phyloP scores from a whole-genome alignment of 1,139 yeast species.

The Blastobotrys illinoisensis region DNA sequence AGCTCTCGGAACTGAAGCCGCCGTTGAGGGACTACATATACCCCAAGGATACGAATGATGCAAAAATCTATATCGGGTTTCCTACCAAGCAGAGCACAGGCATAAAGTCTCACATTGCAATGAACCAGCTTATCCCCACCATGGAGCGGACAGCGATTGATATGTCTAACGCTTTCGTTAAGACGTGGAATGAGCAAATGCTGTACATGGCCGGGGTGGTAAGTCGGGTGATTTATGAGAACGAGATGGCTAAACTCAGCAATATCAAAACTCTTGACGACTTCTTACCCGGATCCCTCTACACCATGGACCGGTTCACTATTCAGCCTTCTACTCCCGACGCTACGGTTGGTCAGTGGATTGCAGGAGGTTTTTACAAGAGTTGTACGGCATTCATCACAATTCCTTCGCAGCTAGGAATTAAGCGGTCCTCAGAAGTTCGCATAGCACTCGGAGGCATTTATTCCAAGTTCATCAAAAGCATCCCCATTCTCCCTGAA shows the following conservation, averaged over 20 bases:
- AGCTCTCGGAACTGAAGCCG: conserved; percentile 29
- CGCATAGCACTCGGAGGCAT: conserved; percentile 25
- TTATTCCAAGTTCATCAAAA: conserved; percentile 27
- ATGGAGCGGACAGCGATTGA: conserved; percentile 42
- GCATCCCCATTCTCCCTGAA: conserved; percentile 30
- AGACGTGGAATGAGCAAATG: conserved; percentile 39
- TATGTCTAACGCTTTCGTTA: conserved; percentile 38
- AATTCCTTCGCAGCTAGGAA: conserved; percentile 33
- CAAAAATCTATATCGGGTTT: conserved; percentile 39
- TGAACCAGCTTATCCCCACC: conserved; percentile 39
- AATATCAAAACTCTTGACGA: conserved; percentile 4
- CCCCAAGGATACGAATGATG: conserved; percentile 33
- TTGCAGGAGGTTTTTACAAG: conserved; percentile 36
- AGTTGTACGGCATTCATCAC: conserved; percentile 24
- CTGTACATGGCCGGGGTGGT: conserved; percentile 37
- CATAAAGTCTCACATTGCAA: conserved; percentile 35
- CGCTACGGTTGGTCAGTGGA: conserved; percentile 30
- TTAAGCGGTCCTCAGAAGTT: conserved; percentile 29
- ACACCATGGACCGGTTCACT: conserved; percentile 30
- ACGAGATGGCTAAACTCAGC: conserved; percentile 27
- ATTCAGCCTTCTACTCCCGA: conserved; percentile 36
- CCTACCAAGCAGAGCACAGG: conserved; percentile 41
- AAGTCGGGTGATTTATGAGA: conserved; percentile 34
- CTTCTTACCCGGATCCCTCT: conserved; percentile 22
- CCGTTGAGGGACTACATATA: conserved; percentile 35